These are phyloP conservation scores for Thelonectria rubi DNA, from an alignment of 2,329 filamentous ascomycete genomes.

Conservation along the genomic window DNA sequence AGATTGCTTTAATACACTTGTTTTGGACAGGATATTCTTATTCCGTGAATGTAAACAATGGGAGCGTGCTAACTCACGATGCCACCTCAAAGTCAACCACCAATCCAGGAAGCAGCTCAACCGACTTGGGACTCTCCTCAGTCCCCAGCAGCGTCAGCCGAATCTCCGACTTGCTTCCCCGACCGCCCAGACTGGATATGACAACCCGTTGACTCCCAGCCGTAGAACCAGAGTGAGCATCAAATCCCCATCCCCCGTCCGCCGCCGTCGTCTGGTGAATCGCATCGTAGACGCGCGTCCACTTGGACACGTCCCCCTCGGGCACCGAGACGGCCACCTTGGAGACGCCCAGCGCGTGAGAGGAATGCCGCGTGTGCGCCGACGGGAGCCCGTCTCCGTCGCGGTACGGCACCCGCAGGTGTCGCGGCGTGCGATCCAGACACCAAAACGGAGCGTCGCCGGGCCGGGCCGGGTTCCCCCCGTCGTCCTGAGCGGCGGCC, in stretches of 20 bases:
- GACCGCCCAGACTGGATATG: slow-evolving; percentile 17
- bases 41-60: too few relatives aligned
- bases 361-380: slow-evolving; percentile 55
- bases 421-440: slow-evolving; percentile 67
- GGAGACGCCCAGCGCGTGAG: slow-evolving; percentile 60
- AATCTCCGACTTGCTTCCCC: slow-evolving; percentile 25
- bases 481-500: slow-evolving; percentile 51
- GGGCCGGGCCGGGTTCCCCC: slow-evolving; percentile 45
- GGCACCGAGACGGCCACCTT: slow-evolving; percentile 52
- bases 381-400: slow-evolving; percentile 25
- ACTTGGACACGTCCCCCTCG: slow-evolving; percentile 27
- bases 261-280: slow-evolving; percentile 34
- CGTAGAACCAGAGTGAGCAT: slow-evolving; percentile 28
- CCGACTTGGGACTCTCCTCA: slow-evolving; percentile 34
- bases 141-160: slow-evolving; percentile 37
- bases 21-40: too few relatives aligned
- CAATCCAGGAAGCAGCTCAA: slow-evolving; percentile 37
- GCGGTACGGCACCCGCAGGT: slow-evolving; percentile 62
- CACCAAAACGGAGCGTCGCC: slow-evolving; percentile 72
- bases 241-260: slow-evolving; percentile 30
- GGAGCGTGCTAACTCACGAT: neutral
- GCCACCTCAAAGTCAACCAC: slow-evolving; percentile 33
- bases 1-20: too few relatives aligned
- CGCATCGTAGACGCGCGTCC: slow-evolving; percentile 41
- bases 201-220: slow-evolving; percentile 29